Evolutionary conservation across 306 rosid genomes (phyloP), one percentile per base, ranked within the genome.

Genomic region (Trifolium fragiferum): DNA sequence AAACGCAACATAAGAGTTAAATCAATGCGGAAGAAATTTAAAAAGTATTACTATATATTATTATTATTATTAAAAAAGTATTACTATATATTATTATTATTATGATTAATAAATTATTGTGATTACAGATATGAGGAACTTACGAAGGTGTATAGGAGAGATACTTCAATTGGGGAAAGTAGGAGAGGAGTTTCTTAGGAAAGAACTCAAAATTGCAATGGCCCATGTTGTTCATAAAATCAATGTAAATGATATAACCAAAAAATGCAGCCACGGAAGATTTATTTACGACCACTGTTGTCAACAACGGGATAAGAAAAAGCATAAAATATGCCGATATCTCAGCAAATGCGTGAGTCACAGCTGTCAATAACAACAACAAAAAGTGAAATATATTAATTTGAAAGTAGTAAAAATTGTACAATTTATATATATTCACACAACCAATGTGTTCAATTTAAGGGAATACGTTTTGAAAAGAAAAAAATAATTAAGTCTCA

Each of bases 201-300:
- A 88, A 37, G 66, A 78, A 8, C 78, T 90, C 92, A 13, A 90
- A 82, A 72, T 90, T 90, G 84, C 96, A 90, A 51, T 90, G 96
- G 10, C 96, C 96, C 89, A 90, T 37, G 40, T 88, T 86, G 84
- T 90, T 90, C 96, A 88, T 88, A 65, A 86, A 81, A 25, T 90
- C 96, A n/a, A 90, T 77, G 64, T 49, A 90, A 86, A 61, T 33
- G 21, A 64, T 64, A n/a, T 44, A 67, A 20, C 57, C 57, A 67
- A 23, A 25, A 1, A 25, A 0, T 5, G 64, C 25, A 1, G 23
- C 81, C 4, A 88, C 58, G 0, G 91, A 90, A 0, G 84, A 89
- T 12, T 83, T 90, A 71, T 70, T 40, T 0, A 82, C 66, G 6
- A 59, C 0, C 7, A 67, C 2, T 13, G 89, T 85, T 4, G 86